Conservation (phyloP, 2,329 filamentous ascomycete genomes). For the Gaeumannomyces tritici region DNA sequence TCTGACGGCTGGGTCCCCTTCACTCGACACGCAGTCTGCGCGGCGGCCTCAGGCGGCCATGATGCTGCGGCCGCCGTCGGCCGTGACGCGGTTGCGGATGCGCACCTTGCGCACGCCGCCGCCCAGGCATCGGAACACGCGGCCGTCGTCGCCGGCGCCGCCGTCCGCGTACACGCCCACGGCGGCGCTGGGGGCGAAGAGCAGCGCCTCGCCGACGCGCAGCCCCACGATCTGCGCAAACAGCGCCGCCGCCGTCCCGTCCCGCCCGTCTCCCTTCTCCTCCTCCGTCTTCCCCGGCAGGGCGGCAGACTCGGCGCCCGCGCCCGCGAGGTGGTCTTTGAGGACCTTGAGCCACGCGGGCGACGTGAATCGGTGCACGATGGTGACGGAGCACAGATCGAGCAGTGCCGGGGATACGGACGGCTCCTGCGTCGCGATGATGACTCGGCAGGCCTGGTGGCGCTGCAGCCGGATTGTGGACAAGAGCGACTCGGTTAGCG, state of each 20-base stretch:
- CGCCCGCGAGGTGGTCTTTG: constrained; percentile 19
- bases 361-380: constrained; percentile 59
- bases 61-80: constrained; percentile 33
- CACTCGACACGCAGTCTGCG: too few relatives aligned
- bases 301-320: constrained; percentile 11
- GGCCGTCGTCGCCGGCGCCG: neutral
- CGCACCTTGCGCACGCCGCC: constrained; percentile 29
- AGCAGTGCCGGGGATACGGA: constrained; percentile 59
- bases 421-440: constrained; percentile 72
- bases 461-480: constrained; percentile 60
- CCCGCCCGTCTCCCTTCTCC: constrained; percentile 1
- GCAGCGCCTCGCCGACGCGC: constrained; percentile 32
- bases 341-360: constrained; percentile 21
- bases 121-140: constrained; percentile 19
- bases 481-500: constrained; percentile 53
- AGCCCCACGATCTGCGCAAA: constrained; percentile 32
- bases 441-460: constrained; percentile 54
- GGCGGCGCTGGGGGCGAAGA: constrained; percentile 35
- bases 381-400: constrained; percentile 60
- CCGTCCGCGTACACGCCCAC: constrained; percentile 17
- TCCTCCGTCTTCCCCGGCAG: constrained; percentile 8
- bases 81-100: constrained; percentile 30
- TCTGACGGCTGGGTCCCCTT: too few relatives aligned
- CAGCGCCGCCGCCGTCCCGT: constrained; percentile 17
- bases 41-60: constrained; percentile 22